Evolutionary conservation across 1,284 basidiomycete genomes (phyloP), one percentile per base, ranked within the genome.

Genomic region (Apiotrichum domesticum): DNA sequence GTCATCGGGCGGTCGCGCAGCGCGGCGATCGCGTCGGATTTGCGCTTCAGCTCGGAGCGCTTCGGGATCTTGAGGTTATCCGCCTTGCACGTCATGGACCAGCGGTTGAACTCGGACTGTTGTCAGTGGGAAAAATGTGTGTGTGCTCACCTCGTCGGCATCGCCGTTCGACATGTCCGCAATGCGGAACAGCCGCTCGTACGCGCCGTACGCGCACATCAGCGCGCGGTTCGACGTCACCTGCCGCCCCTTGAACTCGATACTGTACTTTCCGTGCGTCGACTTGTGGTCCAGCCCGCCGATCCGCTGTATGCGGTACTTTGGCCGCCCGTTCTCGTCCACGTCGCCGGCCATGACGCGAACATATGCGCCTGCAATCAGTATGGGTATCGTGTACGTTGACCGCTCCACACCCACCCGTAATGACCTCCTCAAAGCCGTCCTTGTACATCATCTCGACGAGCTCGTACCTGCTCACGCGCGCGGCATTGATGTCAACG

Each of bases 281-380:
- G 42, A 46, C 32, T 59, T 46, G 9, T 56, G 51, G 48, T 68
- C 65, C 14, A 40, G 39, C 11, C 50, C 50, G n/a, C 21, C 32
- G 5, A 96, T 80, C 72, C 89, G 84, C 70, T 90, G 91, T 54
- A 92, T 81, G 47, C 91, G 84, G 75, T 96, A 96, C 39, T 88
- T 82, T n/a, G 81, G 80, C 57, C 80, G 70, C 6, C 80, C 80
- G 6, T 78, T 74, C 51, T 83, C 80, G 43, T 83, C 80, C 29
- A 29, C 29, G 21, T 72, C 69, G 0, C 85, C 55, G 64, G 88
- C 84, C 44, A 89, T 79, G 67, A 87, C 86, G 29, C 90, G 82
- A 5, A 94, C 88, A 81, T 85, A 94, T 32, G 84, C 83, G 49
- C 86, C 90, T 91, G 64, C 5, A 6, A 40, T 40, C 15, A 54